Evolutionary conservation across 257 asterid species (phyloP), one percentile per base, ranked within the genome.

Genomic region (Haberlea rhodopensis): DNA sequence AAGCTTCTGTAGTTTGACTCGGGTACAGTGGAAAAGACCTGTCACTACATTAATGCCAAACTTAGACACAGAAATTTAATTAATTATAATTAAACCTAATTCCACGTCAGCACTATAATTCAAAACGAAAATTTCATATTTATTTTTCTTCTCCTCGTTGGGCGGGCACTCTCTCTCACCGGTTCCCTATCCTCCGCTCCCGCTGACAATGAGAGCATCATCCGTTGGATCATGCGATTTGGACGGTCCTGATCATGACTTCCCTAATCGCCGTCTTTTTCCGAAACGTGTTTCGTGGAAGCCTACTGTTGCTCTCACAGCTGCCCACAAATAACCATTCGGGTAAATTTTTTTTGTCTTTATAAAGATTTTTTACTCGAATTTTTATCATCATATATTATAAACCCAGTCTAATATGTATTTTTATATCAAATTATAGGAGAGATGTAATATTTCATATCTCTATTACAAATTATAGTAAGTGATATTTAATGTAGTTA

Each of bases 211-310:
- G 70, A 53, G 53, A 57, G 59, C 24, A 0, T 3, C 64, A 29
- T 28, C 78, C 81, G 71, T 76, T 20, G 20, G 77, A 72, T 72
- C 21, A 8, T 4, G 5, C 1, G 0, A 11, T 11, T 15, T 23
- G 26, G 23, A 57, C 70, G 70, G 72, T 18, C 28, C 18, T 10
- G 70, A 68, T 72, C 28, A 3, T 9, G 26, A 37, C 62, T 77
- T 65, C 78, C 76, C 46, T 26, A 72, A 68, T 77, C 72, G 78
- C 78, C 75, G 73, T 61, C 76, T 72, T 77, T 54, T 32, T 43
- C 40, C 59, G 49, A 64, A 52, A 73, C 81, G 78, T 69, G 81
- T 65, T 77, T 69, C 28, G 25, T 75, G 81, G 75, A 73, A 64
- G 57, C 13, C 51, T 21, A 77, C 76, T 77, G 74, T 77, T 69